A percentile compares a stretch with the other conserved stretches of the same genome.
Evolutionary conservation across 2,329 filamentous ascomycete species (phyloP).

Genomic region (Aureobasidium zeae): DNA sequence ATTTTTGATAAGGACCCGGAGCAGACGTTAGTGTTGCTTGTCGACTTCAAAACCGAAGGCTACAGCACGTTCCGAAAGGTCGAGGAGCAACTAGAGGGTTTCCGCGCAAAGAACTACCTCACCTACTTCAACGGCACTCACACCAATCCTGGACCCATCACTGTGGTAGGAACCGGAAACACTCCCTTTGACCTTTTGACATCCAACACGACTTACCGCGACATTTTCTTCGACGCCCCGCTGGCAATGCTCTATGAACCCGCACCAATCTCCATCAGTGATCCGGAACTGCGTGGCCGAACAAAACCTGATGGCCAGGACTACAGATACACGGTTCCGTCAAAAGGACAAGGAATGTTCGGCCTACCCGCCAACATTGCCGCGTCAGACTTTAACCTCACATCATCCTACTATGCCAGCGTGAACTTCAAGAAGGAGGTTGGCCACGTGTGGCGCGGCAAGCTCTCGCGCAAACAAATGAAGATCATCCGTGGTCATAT

Average conservation of each 20-base stretch:
- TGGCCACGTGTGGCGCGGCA: constrained; percentile 38
- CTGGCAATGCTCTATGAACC: constrained; percentile 38
- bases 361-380: constrained; percentile 30
- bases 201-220: constrained; percentile 45
- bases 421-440: constrained; percentile 47
- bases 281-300: background rate
- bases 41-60: constrained; percentile 59
- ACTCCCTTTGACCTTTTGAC: constrained; percentile 49
- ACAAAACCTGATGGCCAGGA: background rate
- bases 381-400: constrained; percentile 35
- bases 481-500: constrained; percentile 44
- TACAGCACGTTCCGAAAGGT: constrained; percentile 45
- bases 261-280: constrained; percentile 6
- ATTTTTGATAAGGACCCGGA: constrained; percentile 38
- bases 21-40: constrained; percentile 48
- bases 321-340: background rate
- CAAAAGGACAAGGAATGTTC: constrained; percentile 38
- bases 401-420: constrained; percentile 60
- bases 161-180: constrained; percentile 60
- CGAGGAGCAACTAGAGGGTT: constrained; percentile 46
- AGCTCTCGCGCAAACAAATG: constrained; percentile 39
- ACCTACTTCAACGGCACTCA: constrained; percentile 41
- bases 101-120: constrained; percentile 48
- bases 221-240: constrained; percentile 58
- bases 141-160: constrained; percentile 50